These are phyloP conservation scores for Chlorella sp. DNA, from an alignment of 139 green algal species.

Conservation along the genomic window DNA sequence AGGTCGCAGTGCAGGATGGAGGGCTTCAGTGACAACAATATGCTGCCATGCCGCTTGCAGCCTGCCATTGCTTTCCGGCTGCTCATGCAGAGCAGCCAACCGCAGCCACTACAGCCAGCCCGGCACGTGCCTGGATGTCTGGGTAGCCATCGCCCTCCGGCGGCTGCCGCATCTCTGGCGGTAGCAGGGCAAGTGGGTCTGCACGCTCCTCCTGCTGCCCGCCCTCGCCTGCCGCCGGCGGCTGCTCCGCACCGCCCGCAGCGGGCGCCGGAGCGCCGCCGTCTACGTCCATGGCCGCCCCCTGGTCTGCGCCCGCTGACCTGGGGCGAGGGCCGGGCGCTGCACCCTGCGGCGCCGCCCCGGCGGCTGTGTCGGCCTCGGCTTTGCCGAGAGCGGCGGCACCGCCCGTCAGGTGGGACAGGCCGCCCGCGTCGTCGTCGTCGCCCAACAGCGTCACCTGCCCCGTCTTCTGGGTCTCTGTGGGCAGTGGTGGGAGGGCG, in stretches of 20 bases:
- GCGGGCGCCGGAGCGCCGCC: background rate
- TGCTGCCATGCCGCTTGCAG: no score
- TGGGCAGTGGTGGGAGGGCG: background rate
- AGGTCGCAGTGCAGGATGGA: no score
- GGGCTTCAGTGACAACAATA: no score
- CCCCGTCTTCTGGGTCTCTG: constrained; percentile 3
- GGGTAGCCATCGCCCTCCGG: constrained; percentile 22
- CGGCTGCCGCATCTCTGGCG: constrained; percentile 28
- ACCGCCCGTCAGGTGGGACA: constrained; percentile 24
- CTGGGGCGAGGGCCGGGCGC: background rate
- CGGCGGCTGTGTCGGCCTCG: background rate
- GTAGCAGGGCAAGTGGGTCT: constrained; percentile 15
- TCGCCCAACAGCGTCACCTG: constrained; percentile 27
- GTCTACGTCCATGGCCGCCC: background rate
- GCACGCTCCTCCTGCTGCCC: background rate
- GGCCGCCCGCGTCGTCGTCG: background rate
- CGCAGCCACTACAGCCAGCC: no score
- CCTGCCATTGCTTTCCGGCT: no score
- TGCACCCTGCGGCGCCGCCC: background rate
- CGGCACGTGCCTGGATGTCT: constrained; percentile 4
- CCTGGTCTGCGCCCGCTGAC: background rate
- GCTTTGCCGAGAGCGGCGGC: background rate
- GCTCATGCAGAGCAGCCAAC: no score
- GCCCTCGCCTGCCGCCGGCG: background rate
- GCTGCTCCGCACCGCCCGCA: constrained; percentile 22